A percentile compares a stretch with the other conserved stretches of the same genome.
phyloP scores from a whole-genome alignment of 2,329 filamentous ascomycete species.

The Didymella lethalis region DNA sequence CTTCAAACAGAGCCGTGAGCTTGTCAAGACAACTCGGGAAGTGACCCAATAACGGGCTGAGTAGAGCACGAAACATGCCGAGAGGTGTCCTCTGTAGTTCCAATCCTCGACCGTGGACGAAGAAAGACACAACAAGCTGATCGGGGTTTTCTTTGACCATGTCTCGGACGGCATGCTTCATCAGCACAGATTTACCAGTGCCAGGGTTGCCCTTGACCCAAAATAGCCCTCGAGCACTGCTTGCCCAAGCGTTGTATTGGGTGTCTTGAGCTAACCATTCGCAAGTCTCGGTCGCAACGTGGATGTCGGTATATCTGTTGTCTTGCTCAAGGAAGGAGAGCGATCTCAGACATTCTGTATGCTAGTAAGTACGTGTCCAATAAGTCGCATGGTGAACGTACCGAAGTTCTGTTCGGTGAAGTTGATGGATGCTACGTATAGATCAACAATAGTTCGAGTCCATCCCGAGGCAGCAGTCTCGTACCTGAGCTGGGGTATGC shows the following conservation, averaged over 20 bases:
- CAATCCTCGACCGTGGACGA: neutral
- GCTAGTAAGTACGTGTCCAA: no score
- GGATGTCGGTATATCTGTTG: conserved; percentile 36
- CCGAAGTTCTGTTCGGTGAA: neutral
- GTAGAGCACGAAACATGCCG: neutral
- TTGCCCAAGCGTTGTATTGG: conserved; percentile 48
- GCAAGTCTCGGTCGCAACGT: conserved; percentile 44
- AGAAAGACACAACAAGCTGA: neutral
- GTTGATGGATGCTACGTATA: neutral
- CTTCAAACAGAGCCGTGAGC: neutral
- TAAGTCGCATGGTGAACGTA: neutral
- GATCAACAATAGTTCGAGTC: no score
- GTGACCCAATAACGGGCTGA: neutral
- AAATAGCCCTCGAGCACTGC: conserved; percentile 32
- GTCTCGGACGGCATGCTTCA: conserved; percentile 31
- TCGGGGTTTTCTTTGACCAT: neutral
- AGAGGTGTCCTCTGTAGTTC: neutral
- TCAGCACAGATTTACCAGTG: conserved; percentile 52
- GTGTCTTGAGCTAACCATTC: conserved; percentile 49
- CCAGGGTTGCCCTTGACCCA: conserved; percentile 48
- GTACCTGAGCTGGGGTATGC: neutral
- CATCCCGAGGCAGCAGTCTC: no score
- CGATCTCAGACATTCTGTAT: neutral
- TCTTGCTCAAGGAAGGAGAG: neutral
- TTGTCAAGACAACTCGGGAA: neutral